Percentiles rank a stretch among this genome's conserved stretches.
phyloP scores from a whole-genome alignment of 2,329 filamentous ascomycete species.

The Trichoderma lentiforme region DNA sequence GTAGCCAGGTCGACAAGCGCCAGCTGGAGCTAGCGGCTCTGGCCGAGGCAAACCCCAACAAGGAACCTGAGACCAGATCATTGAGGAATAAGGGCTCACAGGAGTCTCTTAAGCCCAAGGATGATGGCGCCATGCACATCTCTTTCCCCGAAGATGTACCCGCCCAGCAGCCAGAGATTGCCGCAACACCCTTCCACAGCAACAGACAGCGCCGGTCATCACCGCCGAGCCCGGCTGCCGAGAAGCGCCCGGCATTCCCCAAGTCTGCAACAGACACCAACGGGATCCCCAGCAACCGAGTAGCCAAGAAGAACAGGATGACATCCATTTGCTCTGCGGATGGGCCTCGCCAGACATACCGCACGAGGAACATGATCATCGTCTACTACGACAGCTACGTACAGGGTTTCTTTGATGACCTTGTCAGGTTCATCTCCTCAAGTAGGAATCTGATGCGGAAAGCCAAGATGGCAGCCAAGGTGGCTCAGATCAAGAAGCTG shows the following conservation, averaged over 20 bases:
- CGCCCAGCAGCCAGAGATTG: neutral
- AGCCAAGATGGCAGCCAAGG: constrained; percentile 77
- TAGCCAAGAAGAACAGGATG: constrained; percentile 48
- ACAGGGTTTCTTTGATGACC: constrained; percentile 74
- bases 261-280: constrained; percentile 44
- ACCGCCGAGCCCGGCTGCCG: constrained; percentile 14
- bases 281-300: constrained; percentile 45
- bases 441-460: constrained; percentile 83
- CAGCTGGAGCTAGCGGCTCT: constrained; percentile 58
- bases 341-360: constrained; percentile 54
- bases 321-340: constrained; percentile 51
- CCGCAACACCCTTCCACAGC: neutral
- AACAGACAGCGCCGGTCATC: constrained; percentile 17
- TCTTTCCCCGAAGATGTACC: constrained; percentile 21
- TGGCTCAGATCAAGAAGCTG: constrained; percentile 61
- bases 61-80: constrained; percentile 36
- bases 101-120: constrained; percentile 50
- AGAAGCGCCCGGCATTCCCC: constrained; percentile 30
- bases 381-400: constrained; percentile 92
- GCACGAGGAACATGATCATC: constrained; percentile 71
- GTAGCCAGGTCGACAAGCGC: constrained; percentile 57
- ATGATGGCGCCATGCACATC: constrained; percentile 37
- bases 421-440: constrained; percentile 77
- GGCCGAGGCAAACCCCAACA: constrained; percentile 29
- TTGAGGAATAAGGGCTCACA: constrained; percentile 52